Percentiles rank a stretch among this genome's conserved stretches.
phyloP scores from a whole-genome alignment of 352 stramenopile genomes.

The Thalassiosira hispida region DNA sequence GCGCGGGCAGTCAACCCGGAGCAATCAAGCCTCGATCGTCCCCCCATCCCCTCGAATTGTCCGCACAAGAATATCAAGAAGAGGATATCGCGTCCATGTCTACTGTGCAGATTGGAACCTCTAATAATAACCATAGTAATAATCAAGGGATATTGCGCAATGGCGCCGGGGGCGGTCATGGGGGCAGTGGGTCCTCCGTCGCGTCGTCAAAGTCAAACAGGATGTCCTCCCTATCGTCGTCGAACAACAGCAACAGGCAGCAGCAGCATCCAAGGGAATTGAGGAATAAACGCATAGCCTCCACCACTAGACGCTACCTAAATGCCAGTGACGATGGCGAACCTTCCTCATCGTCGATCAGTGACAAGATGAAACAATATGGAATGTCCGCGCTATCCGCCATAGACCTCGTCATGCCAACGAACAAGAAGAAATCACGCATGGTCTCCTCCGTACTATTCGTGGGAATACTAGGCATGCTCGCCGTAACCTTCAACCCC shows the following conservation, averaged over 20 bases:
- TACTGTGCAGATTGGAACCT: too few species aligned
- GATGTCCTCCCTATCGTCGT: slow-evolving; percentile 5
- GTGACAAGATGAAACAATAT: background rate
- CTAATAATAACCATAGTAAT: too few species aligned
- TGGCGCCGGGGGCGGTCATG: too few species aligned
- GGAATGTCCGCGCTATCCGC: background rate
- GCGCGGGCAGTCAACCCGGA: too few species aligned
- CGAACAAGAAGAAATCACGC: background rate
- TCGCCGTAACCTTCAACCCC: background rate
- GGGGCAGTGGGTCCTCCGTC: background rate
- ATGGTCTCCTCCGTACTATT: background rate
- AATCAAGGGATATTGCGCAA: too few species aligned
- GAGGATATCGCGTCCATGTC: too few species aligned
- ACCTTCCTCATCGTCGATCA: background rate
- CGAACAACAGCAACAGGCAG: slow-evolving; percentile 24
- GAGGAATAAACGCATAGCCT: background rate
- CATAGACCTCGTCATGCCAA: background rate
- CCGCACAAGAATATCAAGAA: too few species aligned
- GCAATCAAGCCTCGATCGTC: too few species aligned
- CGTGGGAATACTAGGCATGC: background rate
- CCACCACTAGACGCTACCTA: background rate
- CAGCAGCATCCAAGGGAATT: background rate
- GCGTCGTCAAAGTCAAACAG: background rate
- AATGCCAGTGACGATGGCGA: background rate
- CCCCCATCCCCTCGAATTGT: too few species aligned